A percentile compares a stretch with the other conserved stretches of the same genome.
phyloP scores from a whole-genome alignment of 2,329 filamentous ascomycete genomes.

The Penicillium brasilianum region DNA sequence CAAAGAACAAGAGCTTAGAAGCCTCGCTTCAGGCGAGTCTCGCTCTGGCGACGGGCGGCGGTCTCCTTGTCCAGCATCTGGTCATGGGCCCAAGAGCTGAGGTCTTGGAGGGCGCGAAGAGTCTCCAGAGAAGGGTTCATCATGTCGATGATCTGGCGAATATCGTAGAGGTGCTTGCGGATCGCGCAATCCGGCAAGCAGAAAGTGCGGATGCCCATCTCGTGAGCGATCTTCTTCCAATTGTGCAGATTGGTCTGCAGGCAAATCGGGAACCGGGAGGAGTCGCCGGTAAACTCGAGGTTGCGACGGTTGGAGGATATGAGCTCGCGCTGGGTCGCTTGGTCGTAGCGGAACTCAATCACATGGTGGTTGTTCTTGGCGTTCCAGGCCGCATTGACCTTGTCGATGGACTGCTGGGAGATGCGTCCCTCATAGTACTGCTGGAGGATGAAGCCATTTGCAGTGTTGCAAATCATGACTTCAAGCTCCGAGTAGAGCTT shows the following conservation, averaged over 20 bases:
- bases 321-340: constrained; percentile 55
- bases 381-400: constrained; percentile 48
- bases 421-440: constrained; percentile 49
- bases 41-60: constrained; percentile 4
- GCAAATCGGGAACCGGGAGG: constrained; percentile 45
- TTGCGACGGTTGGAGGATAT: constrained; percentile 53
- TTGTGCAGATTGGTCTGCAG: constrained; percentile 55
- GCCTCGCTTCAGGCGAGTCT: not conserved
- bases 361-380: constrained; percentile 55
- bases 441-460: constrained; percentile 52
- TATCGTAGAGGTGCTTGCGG: constrained; percentile 56
- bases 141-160: constrained; percentile 56
- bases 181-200: constrained; percentile 56
- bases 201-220: constrained; percentile 57
- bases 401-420: constrained; percentile 46
- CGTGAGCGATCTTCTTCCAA: constrained; percentile 55
- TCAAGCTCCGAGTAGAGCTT: constrained; percentile 54
- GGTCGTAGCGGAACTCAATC: constrained; percentile 59
- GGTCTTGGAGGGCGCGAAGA: constrained; percentile 46
- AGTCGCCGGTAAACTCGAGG: constrained; percentile 53
- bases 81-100: constrained; percentile 41
- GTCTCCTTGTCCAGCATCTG: constrained; percentile 37
- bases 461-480: constrained; percentile 51
- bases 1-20: not conserved
- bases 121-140: constrained; percentile 50